Base-by-base conservation (phyloP, 2,329 filamentous ascomycete genomes). In the Sarocladiaceae sp. region DNA sequence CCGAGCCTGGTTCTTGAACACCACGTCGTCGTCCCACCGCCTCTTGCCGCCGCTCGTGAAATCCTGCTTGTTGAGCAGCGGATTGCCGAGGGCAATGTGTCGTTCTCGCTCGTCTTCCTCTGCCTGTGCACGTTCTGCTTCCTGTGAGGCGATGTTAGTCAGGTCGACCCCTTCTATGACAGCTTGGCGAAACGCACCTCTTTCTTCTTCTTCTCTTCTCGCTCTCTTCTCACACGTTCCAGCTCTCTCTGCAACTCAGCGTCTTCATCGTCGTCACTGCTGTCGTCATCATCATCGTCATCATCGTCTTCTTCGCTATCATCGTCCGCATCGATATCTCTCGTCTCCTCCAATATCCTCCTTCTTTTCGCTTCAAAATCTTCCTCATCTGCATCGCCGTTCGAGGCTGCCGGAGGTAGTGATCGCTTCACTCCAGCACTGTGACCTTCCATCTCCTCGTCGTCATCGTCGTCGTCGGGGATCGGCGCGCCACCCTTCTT, bases 1-100 rank as follows among this genome's bases (percentile, higher is more conserved):
- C 47, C 93, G 78, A 26, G 91, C 93, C 68, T 98, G 93, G 64
- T 98, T 98, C 72, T 95, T 97, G 70, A 98, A 98, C 3, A 98
- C 90, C 11, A 98, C 93, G 61, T 98, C 93, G 57, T 98, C 93
- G 55, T 98, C 93, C 93, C 93, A 98, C 55, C 90, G 72, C 53
- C 88, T 73, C 74, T 95, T 96, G 58, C 96, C 83, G 15, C 40
- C 18, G 26, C 16, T 33, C 47, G 83, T 89, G 62, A 94, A 97
- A 55, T 95, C 89, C 16, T 78, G 68, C 61, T 87, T 86, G 42
- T 97, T 96, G 46, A 98, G 76, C 43, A 98, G 68, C 31, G 93
- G 93, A 62, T 98, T 98, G 6, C 93, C 93, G 33, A 86, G 71
- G 27, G 93, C 91, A 56, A 97, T 95, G 56, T 96, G 87, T 51